Base-by-base conservation (phyloP, 139 green algal species). In the Dunaliella primolecta region DNA sequence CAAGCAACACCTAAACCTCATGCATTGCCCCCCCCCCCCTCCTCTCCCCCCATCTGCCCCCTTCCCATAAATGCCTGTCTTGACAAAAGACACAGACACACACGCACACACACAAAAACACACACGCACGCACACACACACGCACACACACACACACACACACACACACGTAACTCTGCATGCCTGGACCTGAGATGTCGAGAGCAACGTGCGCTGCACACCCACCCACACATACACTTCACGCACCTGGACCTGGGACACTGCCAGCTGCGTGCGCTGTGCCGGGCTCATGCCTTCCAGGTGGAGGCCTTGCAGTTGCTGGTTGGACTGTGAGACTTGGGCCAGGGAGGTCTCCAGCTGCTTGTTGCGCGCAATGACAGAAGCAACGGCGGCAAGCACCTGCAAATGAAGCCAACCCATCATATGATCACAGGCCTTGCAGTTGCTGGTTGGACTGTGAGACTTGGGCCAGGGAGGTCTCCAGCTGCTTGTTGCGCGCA, bases 331-430 rank as follows among this genome's bases (percentile, higher is more conserved):
- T 25, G 46, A 64, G 46, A 64, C 46, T 64, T 64, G 46, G 46
- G 46, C 7, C 46, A 64, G 46, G 46, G 46, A 64, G 46, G 46
- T 64, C 46, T 80, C 75, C n/a, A 80, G 75, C 11, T 80, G n/a
- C 21, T 33, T 32, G 75, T 80, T 80, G n/a, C 75, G 75, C 21
- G 75, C 75, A 36, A 80, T 80, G n/a, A 80, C 75, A 11, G n/a
- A 38, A 30, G 32, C 33, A 2, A 80, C 75, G 29, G 75, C 75
- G 36, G 75, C 29, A 7, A 77, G 21, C 15, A 77, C 71, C 71
- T 77, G 71, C 56, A 72, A 20, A 23, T 20, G 20, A 72, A 72
- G 20, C 20, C 56, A 72, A 20, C 20, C 23, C 20, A 23, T 20
- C n/a, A n/a, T n/a, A n/a, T n/a, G n/a, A n/a, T n/a, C n/a, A n/a